Percentiles rank a stretch among this genome's conserved stretches.
phyloP scores from a whole-genome alignment of 192 early-diverging fungal species.

The Spinellus fusiger region DNA sequence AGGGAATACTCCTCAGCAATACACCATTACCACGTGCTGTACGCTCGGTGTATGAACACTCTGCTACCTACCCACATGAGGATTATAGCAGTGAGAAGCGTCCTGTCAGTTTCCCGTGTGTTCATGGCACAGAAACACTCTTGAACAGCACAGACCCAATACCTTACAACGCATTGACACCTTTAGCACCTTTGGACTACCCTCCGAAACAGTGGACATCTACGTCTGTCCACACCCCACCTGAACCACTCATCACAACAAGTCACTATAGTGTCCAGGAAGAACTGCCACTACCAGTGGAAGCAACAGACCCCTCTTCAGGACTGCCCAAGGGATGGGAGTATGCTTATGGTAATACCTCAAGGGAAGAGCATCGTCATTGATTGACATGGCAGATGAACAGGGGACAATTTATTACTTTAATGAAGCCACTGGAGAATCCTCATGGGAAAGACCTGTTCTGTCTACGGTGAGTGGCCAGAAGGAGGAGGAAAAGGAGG shows the following conservation, averaged over 20 bases:
- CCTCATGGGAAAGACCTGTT: slow-evolving; percentile 41
- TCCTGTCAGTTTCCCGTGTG: too few species aligned
- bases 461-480: not conserved
- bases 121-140: not conserved
- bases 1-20: too few species aligned
- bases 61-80: too few species aligned
- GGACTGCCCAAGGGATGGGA: slow-evolving; percentile 42
- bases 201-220: not conserved
- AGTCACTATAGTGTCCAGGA: not conserved
- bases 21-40: too few species aligned
- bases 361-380: not conserved
- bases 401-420: slow-evolving; percentile 47
- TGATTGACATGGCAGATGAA: slow-evolving; percentile 27
- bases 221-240: not conserved
- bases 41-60: too few species aligned
- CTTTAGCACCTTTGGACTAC: not conserved
- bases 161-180: not conserved
- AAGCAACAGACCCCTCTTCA: too few species aligned
- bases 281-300: slow-evolving; percentile 25
- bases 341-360: slow-evolving; percentile 34
- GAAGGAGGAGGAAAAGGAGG: not conserved
- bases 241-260: not conserved
- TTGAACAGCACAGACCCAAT: not conserved
- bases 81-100: too few species aligned
- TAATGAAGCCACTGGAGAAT: slow-evolving; percentile 41